Percentiles rank a stretch among this genome's conserved stretches.
Evolutionary conservation across 768 basidiomycete genomes (phyloP).

Genomic region (Cubamyces sp.): DNA sequence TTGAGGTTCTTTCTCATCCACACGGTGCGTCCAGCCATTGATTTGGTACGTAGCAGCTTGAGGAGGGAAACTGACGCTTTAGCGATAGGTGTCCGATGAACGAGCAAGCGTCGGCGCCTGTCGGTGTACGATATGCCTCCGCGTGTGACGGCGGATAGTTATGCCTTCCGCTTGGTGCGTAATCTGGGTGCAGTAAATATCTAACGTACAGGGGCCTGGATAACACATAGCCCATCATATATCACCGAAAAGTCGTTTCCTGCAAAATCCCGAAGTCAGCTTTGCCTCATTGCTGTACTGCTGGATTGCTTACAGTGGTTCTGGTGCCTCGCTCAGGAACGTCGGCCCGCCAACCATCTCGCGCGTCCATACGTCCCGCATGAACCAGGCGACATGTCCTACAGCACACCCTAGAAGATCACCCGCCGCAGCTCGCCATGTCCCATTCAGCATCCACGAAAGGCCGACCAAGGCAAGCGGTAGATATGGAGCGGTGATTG

Average conservation of each 20-base stretch:
- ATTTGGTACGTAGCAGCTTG: too few species aligned
- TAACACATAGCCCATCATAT: slow-evolving; percentile 25
- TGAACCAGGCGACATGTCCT: slow-evolving; percentile 84
- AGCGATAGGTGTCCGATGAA: too few species aligned
- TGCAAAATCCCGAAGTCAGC: slow-evolving; percentile 31
- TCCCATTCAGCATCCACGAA: slow-evolving; percentile 81
- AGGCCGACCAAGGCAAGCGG: slow-evolving; percentile 90
- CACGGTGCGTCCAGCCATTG: too few species aligned
- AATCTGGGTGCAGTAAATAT: neutral
- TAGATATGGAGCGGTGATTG: slow-evolving; percentile 94
- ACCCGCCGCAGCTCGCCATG: slow-evolving; percentile 81
- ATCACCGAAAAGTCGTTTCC: slow-evolving; percentile 72
- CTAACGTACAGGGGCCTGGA: neutral
- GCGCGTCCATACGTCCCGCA: slow-evolving; percentile 85
- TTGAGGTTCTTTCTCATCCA: too few species aligned
- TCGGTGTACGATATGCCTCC: too few species aligned
- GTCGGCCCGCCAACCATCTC: slow-evolving; percentile 82
- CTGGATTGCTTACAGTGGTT: slow-evolving; percentile 58
- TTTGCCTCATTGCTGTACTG: neutral
- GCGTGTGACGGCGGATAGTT: too few species aligned
- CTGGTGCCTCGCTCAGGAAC: slow-evolving; percentile 73
- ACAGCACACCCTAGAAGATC: slow-evolving; percentile 86
- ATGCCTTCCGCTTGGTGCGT: too few species aligned
- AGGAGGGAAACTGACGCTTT: too few species aligned
- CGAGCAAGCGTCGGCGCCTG: too few species aligned